phyloP scores from a whole-genome alignment of 1,284 basidiomycete species.

The Rhodofomes roseus region DNA sequence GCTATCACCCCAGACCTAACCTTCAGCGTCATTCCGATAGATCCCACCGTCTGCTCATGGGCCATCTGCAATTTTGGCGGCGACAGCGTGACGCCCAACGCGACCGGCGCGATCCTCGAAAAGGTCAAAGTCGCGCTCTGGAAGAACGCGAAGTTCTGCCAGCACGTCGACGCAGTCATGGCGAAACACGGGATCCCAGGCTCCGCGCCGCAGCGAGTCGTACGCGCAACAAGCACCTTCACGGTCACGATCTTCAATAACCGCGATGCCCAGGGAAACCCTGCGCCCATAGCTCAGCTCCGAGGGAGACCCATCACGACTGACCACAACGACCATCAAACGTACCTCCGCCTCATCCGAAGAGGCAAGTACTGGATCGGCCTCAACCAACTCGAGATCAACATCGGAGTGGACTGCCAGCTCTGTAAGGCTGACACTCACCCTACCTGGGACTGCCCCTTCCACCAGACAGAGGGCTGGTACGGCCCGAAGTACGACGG shows the following conservation, averaged over 20 bases:
- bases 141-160: neutral
- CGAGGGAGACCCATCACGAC: neutral
- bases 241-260: neutral
- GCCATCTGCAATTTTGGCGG: neutral
- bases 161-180: neutral
- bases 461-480: neutral
- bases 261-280: neutral
- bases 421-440: slow-evolving; percentile 1
- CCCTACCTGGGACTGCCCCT: slow-evolving; percentile 1
- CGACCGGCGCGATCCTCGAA: neutral
- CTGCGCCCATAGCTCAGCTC: neutral
- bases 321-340: neutral
- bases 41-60: neutral
- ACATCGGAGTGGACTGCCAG: neutral
- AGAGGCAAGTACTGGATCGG: neutral
- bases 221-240: neutral
- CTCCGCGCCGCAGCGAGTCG: neutral
- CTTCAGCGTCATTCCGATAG: neutral
- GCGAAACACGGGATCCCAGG: neutral
- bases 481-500: neutral
- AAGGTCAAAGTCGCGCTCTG: neutral
- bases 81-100: neutral
- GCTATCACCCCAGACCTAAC: neutral
- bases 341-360: neutral
- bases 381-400: neutral